Evolutionary conservation across 148 eudicot species (phyloP), one percentile per base, ranked within the genome.

Genomic region (Amaranthus hypochondriacus): DNA sequence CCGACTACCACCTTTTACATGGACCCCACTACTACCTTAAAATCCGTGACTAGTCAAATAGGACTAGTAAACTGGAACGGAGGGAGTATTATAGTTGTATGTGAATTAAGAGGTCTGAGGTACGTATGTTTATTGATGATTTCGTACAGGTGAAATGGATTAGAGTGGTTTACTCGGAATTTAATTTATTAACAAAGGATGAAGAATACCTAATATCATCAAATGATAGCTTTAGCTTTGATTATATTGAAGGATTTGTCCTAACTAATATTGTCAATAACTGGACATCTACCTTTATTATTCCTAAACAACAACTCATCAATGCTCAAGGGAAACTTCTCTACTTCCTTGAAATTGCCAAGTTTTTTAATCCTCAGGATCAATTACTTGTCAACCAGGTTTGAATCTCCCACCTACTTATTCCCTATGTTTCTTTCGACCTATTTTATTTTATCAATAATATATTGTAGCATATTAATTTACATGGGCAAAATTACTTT

Each of bases 231-330:
- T 28, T 28, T 66, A 72, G 90, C 6, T 89, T 93, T 50, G 96
- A 93, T 71, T 93, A 93, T 66, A 71, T 93, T 52, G 98, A 93
- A 80, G 98, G 98, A 62, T 93, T 93, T 44, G 90, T 90, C 73
- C 81, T 89, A n/a, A 93, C 85, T 68, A 93, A 93, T 80, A 76
- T 93, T 51, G 77, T 90, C 6, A 87, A 89, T 68, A 90, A 85
- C 76, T 93, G 98, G 98, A 85, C 88, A 80, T 82, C 85, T 4
- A 82, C 92, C 59, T 89, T 93, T 85, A 87, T 70, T 47, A 87
- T 70, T 47, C 90, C 96, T 58, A 86, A 28, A 28, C 39, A 86
- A 81, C 88, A 89, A 62, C 96, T 93, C 10, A 57, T 89, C 73
- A 88, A 77, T 70, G 92, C 87, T 0, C 93, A 90, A 64, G 96